Percentiles rank a stretch among this genome's conserved stretches.
Conservation (phyloP, 768 basidiomycete species). For the Termitomyces sp. region DNA sequence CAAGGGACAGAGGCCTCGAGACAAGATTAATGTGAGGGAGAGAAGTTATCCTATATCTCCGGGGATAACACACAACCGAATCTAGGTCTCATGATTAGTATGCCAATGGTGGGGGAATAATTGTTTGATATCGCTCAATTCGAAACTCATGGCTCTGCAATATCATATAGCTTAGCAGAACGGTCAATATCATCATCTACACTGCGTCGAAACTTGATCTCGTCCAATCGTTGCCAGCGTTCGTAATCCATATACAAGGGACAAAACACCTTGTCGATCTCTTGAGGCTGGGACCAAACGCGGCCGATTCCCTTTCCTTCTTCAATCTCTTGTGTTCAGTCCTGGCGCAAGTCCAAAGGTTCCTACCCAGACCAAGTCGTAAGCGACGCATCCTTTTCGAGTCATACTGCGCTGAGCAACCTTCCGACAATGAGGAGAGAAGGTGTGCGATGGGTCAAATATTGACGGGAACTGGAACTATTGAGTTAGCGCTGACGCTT, state of each 20-base stretch:
- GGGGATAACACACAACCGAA: conserved; percentile 4
- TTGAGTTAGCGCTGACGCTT: background rate
- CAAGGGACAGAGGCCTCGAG: conserved; percentile 12
- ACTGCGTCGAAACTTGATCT: conserved; percentile 40
- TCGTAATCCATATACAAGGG: conserved; percentile 31
- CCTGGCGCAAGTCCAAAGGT: conserved; percentile 17
- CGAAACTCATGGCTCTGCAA: background rate
- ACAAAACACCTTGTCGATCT: conserved; percentile 29
- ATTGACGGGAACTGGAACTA: conserved; percentile 2
- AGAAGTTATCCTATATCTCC: conserved; percentile 11
- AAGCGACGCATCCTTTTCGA: conserved; percentile 17
- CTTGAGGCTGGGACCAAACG: conserved; percentile 14
- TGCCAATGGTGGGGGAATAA: conserved; percentile 14
- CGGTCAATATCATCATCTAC: conserved; percentile 28
- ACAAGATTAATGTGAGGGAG: background rate
- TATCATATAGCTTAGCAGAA: conserved; percentile 19
- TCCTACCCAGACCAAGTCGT: conserved; percentile 29
- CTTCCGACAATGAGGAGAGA: background rate
- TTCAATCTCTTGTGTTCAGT: conserved; percentile 25
- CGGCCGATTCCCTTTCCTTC: conserved; percentile 29
- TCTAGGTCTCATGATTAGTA: conserved; percentile 20
- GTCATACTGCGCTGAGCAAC: background rate
- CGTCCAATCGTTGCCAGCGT: conserved; percentile 33
- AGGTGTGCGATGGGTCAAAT: conserved; percentile 2
- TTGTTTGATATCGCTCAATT: background rate